Evolutionary conservation across 1,284 basidiomycete genomes (phyloP).

Genomic region (Trametes polyzona): DNA sequence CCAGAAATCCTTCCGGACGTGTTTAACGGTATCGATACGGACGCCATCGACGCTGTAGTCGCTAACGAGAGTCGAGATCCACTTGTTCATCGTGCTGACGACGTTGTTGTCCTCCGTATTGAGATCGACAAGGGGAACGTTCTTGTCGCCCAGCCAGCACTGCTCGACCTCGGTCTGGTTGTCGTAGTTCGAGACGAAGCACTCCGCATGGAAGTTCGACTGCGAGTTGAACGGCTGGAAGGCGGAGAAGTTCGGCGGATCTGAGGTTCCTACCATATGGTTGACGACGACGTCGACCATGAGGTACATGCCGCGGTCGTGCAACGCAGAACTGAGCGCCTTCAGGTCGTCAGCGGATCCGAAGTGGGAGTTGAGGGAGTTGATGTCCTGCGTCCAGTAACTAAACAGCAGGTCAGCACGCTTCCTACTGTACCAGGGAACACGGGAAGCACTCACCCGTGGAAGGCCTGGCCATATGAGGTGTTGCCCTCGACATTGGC

Average conservation of each 20-base stretch:
- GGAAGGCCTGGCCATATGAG: conserved; percentile 69
- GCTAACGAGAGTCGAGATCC: conserved; percentile 64
- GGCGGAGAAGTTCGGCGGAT: conserved; percentile 56
- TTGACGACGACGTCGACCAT: conserved; percentile 85
- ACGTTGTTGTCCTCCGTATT: conserved; percentile 71
- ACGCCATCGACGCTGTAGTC: conserved; percentile 73
- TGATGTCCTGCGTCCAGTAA: conserved; percentile 70
- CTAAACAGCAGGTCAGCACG: conserved; percentile 4
- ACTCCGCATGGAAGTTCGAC: conserved; percentile 67
- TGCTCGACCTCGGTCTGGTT: conserved; percentile 69
- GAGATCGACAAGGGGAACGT: conserved; percentile 70
- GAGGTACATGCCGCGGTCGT: conserved; percentile 72
- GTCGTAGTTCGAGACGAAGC: conserved; percentile 50
- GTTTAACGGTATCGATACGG: conserved; percentile 75
- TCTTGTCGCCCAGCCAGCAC: conserved; percentile 78
- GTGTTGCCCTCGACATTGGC: conserved; percentile 73
- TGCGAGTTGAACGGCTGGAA: conserved; percentile 64
- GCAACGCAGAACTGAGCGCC: conserved; percentile 63
- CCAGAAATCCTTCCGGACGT: conserved; percentile 71
- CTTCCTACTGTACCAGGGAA: not conserved
- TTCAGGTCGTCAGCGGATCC: conserved; percentile 73
- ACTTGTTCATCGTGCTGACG: conserved; percentile 56
- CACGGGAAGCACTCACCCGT: conserved; percentile 45
- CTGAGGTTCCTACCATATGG: conserved; percentile 66
- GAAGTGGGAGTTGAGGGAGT: conserved; percentile 68